Conservation (phyloP, 495 filamentous ascomycete genomes). For the Neurospora cerealis region DNA sequence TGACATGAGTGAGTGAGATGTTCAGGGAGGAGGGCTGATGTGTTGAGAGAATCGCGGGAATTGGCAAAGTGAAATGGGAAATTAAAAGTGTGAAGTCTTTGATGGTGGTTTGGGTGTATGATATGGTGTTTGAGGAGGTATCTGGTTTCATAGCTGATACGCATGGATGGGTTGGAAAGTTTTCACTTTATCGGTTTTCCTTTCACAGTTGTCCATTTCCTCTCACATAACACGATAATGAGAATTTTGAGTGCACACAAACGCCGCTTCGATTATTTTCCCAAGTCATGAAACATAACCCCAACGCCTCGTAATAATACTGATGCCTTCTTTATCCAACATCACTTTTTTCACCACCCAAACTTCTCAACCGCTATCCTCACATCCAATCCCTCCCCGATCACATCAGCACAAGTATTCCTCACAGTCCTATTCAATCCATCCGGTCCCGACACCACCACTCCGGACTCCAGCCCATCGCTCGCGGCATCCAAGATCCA, state of each 20-base stretch:
- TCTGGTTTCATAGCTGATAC: background rate
- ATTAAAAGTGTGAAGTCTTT: background rate
- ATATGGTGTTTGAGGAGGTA: background rate
- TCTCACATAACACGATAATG: background rate
- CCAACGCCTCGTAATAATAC: background rate
- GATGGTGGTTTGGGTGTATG: background rate
- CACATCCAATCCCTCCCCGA: constrained; percentile 29
- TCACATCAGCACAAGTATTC: constrained; percentile 40
- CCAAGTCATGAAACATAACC: background rate
- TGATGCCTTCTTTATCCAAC: background rate
- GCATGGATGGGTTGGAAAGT: background rate
- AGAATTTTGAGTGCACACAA: background rate
- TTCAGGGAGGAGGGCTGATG: too few relatives aligned
- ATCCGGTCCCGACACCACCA: constrained; percentile 47
- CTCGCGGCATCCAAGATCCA: constrained; percentile 19
- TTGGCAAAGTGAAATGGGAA: background rate
- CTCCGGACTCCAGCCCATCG: constrained; percentile 24
- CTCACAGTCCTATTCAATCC: constrained; percentile 40
- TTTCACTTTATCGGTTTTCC: background rate
- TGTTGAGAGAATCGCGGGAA: background rate
- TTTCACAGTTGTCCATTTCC: background rate
- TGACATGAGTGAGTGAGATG: too few relatives aligned
- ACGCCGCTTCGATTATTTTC: background rate
- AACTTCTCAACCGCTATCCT: constrained; percentile 40
- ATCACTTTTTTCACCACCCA: constrained; percentile 29